Conservation (phyloP, 345 rosid species). For the Moricandia arvensis region DNA sequence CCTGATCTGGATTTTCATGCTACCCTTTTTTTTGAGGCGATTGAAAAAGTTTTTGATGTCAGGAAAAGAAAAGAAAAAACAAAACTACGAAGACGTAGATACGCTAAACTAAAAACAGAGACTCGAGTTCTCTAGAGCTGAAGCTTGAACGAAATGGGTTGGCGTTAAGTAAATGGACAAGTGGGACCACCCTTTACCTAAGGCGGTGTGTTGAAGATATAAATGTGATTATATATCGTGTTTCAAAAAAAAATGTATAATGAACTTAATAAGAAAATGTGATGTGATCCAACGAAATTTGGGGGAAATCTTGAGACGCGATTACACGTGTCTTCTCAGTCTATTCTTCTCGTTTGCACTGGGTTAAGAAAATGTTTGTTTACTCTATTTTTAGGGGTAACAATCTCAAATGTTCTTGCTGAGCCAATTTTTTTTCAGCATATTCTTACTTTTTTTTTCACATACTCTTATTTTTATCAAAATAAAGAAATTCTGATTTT, state of each 20-base stretch:
- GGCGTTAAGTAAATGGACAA: neutral
- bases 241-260: neutral
- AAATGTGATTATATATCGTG: neutral
- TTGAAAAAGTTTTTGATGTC: too few relatives aligned
- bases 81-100: too few relatives aligned
- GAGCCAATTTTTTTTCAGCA: too few relatives aligned
- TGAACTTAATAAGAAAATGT: neutral
- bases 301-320: neutral
- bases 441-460: too few relatives aligned
- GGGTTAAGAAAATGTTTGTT: too few relatives aligned
- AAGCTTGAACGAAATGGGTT: neutral
- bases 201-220: neutral
- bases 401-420: too few relatives aligned
- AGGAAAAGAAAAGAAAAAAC: too few relatives aligned
- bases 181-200: neutral
- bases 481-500: too few relatives aligned
- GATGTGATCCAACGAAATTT: neutral
- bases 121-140: neutral
- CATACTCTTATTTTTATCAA: too few relatives aligned
- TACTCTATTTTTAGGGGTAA: too few relatives aligned
- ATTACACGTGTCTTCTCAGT: constrained; percentile 21
- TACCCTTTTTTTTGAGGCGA: too few relatives aligned
- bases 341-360: neutral
- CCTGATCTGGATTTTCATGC: too few relatives aligned
- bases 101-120: neutral